Conservation (phyloP, 257 asterid species). For the Linaria vulgaris region DNA sequence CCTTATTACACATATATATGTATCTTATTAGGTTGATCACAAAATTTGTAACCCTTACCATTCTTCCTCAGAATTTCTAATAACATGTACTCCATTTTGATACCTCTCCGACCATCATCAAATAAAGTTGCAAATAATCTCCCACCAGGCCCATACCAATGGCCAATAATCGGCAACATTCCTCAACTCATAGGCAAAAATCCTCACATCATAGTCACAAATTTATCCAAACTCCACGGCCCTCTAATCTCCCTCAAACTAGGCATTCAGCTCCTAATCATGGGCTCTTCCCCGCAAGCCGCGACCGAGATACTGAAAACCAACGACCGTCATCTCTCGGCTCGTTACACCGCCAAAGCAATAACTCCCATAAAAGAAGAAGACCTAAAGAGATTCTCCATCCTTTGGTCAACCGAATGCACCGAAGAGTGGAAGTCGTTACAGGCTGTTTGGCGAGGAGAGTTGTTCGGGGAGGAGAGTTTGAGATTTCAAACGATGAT, state of each 20-base stretch:
- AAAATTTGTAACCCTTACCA: no score
- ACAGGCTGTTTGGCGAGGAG: constrained; percentile 37
- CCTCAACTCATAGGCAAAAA: constrained; percentile 31
- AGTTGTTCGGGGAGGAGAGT: constrained; percentile 33
- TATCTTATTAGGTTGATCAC: no score
- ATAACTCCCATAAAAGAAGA: constrained; percentile 44
- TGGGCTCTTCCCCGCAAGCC: constrained; percentile 37
- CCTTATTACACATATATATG: no score
- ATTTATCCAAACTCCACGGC: constrained; percentile 35
- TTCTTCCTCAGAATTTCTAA: no score
- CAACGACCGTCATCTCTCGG: constrained; percentile 39
- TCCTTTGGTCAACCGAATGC: constrained; percentile 45
- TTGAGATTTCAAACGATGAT: constrained; percentile 21
- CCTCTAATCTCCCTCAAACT: constrained; percentile 37
- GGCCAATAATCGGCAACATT: constrained; percentile 47
- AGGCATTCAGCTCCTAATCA: constrained; percentile 34
- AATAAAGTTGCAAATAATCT: no score
- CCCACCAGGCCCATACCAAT: constrained; percentile 48
- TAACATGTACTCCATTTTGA: no score
- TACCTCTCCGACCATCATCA: no score
- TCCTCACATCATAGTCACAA: constrained; percentile 39
- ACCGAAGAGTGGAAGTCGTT: constrained; percentile 30
- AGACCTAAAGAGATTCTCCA: constrained; percentile 35
- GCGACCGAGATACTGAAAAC: constrained; percentile 40
- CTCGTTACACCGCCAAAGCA: constrained; percentile 46